Evolutionary conservation across 225 moss, liverwort and hornwort genomes (phyloP).

Genomic region (Sphagnum tenellum): DNA sequence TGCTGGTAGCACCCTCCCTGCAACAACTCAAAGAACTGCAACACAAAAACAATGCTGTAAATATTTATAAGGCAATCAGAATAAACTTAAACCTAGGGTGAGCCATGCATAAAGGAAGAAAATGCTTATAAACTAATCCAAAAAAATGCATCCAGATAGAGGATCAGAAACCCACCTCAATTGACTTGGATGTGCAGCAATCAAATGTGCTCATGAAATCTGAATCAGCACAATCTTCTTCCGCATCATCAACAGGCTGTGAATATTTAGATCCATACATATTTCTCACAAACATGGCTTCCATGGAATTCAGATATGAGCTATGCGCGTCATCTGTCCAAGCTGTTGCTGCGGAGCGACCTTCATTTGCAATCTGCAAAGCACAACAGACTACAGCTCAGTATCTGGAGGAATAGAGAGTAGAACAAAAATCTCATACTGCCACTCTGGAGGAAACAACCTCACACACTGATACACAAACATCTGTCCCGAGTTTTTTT

Average conservation of each 20-base stretch:
- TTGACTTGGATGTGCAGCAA: slow-evolving; percentile 32
- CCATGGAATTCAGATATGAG: slow-evolving; percentile 52
- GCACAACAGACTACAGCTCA: not conserved
- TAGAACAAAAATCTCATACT: too few relatives aligned
- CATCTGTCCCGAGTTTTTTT: too few relatives aligned
- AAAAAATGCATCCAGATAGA: too few relatives aligned
- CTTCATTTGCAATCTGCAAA: slow-evolving; percentile 28
- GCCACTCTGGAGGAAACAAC: too few relatives aligned
- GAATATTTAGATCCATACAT: slow-evolving; percentile 7
- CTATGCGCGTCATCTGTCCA: slow-evolving; percentile 64
- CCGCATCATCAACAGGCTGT: slow-evolving; percentile 25
- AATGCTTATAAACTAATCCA: too few relatives aligned
- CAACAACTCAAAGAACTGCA: slow-evolving; percentile 41
- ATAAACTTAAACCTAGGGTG: too few relatives aligned
- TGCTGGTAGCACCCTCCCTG: slow-evolving; percentile 26
- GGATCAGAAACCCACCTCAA: slow-evolving; percentile 19
- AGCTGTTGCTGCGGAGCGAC: slow-evolving; percentile 37
- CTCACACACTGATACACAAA: too few relatives aligned
- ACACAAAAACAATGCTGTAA: not conserved
- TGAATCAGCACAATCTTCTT: slow-evolving; percentile 58
- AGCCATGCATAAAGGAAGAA: too few relatives aligned
- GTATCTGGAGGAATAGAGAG: too few relatives aligned
- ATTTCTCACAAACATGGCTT: slow-evolving; percentile 47
- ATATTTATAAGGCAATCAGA: too few relatives aligned
- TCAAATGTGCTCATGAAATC: slow-evolving; percentile 26